Conservation (phyloP, 2,329 filamentous ascomycete genomes). For the Fusarium tupiense region DNA sequence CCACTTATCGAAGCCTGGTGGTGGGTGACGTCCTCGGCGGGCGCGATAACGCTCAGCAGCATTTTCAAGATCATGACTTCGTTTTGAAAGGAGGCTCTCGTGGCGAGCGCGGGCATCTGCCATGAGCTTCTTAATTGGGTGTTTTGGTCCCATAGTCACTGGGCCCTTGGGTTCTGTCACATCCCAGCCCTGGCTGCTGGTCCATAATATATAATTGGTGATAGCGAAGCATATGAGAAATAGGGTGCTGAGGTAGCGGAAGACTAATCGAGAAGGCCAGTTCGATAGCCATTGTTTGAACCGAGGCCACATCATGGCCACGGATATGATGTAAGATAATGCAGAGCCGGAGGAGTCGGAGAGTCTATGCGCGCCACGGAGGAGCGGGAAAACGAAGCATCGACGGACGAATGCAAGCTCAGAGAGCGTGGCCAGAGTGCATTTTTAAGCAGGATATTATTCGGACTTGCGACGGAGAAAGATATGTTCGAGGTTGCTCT, state of each 20-base stretch:
- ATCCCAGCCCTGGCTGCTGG: slow-evolving; percentile 42
- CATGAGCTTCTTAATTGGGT: slow-evolving; percentile 64
- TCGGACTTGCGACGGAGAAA: slow-evolving; percentile 14
- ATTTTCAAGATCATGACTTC: slow-evolving; percentile 59
- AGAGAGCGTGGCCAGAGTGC: slow-evolving; percentile 27
- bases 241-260: slow-evolving; percentile 44
- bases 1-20: slow-evolving; percentile 72
- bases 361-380: slow-evolving; percentile 38
- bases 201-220: slow-evolving; percentile 48
- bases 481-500: slow-evolving; percentile 13
- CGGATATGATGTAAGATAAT: slow-evolving; percentile 18
- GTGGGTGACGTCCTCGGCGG: slow-evolving; percentile 67
- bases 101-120: slow-evolving; percentile 56
- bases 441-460: slow-evolving; percentile 32
- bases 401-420: slow-evolving; percentile 28
- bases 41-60: slow-evolving; percentile 66
- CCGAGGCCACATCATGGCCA: slow-evolving; percentile 40
- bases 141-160: slow-evolving; percentile 44
- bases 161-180: slow-evolving; percentile 34
- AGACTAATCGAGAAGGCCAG: slow-evolving; percentile 43
- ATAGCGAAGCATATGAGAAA: slow-evolving; percentile 41
- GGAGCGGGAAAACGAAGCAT: slow-evolving; percentile 38
- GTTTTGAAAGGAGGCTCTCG: slow-evolving; percentile 52
- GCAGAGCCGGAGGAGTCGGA: slow-evolving; percentile 23
- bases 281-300: slow-evolving; percentile 42